Conservation (phyloP, 2,329 filamentous ascomycete species). For the Colletotrichum graminicola region DNA sequence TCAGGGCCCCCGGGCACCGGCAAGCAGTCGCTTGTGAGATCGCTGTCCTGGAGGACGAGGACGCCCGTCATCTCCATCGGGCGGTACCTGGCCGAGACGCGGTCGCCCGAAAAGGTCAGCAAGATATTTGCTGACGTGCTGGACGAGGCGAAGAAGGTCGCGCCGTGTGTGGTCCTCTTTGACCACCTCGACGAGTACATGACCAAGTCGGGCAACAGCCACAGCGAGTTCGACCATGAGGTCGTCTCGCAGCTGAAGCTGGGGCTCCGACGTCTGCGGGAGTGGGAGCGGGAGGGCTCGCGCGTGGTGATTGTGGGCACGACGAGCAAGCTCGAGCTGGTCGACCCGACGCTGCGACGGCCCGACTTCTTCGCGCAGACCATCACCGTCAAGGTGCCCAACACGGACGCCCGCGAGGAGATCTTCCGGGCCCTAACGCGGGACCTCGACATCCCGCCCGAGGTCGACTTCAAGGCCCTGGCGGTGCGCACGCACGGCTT, state of each 20-base stretch:
- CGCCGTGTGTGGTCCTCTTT: conserved; percentile 91
- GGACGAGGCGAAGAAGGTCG: conserved; percentile 86
- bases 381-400: conserved; percentile 89
- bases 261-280: conserved; percentile 85
- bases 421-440: conserved; percentile 82
- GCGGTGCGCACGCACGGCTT: conserved; percentile 92
- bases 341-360: conserved; percentile 82
- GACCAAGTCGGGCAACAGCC: conserved; percentile 84
- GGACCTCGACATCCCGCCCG: conserved; percentile 71
- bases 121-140: conserved; percentile 56
- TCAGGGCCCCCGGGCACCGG: conserved; percentile 86
- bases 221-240: conserved; percentile 90
- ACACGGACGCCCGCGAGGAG: conserved; percentile 79
- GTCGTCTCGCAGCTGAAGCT: conserved; percentile 86
- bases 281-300: conserved; percentile 76
- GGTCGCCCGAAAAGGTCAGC: conserved; percentile 52
- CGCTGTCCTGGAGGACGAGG: conserved; percentile 77
- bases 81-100: conserved; percentile 51
- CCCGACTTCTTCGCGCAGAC: conserved; percentile 85
- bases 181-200: conserved; percentile 90
- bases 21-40: conserved; percentile 82
- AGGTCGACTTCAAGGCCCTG: conserved; percentile 79
- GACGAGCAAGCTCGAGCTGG: conserved; percentile 87
- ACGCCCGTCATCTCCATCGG: conserved; percentile 76
- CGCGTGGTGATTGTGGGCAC: conserved; percentile 92